A percentile compares a stretch with the other conserved stretches of the same genome.
Evolutionary conservation across 768 basidiomycete genomes (phyloP).

Genomic region (Russula lepida): DNA sequence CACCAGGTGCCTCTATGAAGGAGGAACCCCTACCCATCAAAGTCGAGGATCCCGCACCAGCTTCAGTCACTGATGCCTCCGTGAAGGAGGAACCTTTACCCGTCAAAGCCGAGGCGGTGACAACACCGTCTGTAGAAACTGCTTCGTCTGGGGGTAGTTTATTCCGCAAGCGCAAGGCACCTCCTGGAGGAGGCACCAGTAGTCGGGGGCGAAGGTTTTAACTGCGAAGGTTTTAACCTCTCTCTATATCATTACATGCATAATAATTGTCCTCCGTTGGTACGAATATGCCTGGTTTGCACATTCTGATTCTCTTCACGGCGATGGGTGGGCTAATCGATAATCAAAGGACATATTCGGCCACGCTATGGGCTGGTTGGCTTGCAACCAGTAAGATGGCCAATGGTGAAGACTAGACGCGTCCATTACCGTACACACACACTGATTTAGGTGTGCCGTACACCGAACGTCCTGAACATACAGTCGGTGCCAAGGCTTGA

Average conservation of each 20-base stretch:
- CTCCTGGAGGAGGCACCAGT: constrained; percentile 8
- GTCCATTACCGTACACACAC: no score
- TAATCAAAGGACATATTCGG: background rate
- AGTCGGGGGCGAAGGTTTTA: constrained; percentile 17
- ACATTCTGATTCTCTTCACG: background rate
- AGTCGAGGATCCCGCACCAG: background rate
- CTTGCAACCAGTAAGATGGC: no score
- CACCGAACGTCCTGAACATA: no score
- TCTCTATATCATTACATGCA: background rate
- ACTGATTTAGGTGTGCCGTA: no score
- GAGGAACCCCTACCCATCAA: no score
- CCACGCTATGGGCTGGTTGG: no score
- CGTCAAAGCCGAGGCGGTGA: constrained; percentile 10
- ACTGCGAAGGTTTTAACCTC: constrained; percentile 10
- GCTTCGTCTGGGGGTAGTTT: constrained; percentile 6
- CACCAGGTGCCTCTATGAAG: no score
- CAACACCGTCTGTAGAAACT: background rate
- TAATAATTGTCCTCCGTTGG: background rate
- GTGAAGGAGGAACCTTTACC: constrained; percentile 9
- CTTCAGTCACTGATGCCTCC: background rate
- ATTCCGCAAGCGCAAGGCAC: constrained; percentile 19
- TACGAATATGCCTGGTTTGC: background rate
- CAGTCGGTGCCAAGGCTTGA: no score
- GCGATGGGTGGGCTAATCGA: background rate
- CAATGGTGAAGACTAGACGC: no score